Evolutionary conservation across 352 stramenopile species (phyloP), one percentile per base, ranked within the genome.

Genomic region (Phytophthora lateralis): DNA sequence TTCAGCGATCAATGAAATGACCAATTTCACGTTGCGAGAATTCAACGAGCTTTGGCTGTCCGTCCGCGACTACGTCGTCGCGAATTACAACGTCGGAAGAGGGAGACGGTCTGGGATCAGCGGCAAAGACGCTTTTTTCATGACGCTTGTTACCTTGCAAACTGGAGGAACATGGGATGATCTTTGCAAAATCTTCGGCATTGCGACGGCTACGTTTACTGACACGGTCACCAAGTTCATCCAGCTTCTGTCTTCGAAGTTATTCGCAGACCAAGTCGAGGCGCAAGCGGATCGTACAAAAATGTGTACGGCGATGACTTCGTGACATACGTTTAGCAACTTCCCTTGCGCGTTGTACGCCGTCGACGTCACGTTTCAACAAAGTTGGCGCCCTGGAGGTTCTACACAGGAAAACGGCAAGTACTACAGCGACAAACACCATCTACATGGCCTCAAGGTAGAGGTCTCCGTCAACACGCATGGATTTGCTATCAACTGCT

Each of bases 311-410:
- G 27, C 14, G 9, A 3, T 1, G 1, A 51, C 45, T 14, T 37
- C 20, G 0, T 14, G 49, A 0, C 8, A 46, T 14, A 4, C 32
- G 5, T 51, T 60, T 26, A 29, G 12, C 20, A 30, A 63, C 10
- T 56, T 56, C 3, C 37, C 37, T 4, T 53, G 45, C 5, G 46
- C 55, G 3, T 11, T 63, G 14, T 51, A 56, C 20, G 45, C 46
- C 2, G 45, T 52, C 1, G 38, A 56, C 26, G 55, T 56, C 2
- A 63, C 55, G 1, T 63, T 63, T 11, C 45, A 63, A 18, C 55
- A 56, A 21, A 56, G 38, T 18, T 56, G 18, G 12, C 55, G 27
- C 21, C 37, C 55, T 12, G 37, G 37, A 5, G 55, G 55, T 12
- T 37, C n/a, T 6, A 49, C 43, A 4, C 15, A 42, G 6, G 44